phyloP scores from a whole-genome alignment of 306 rosid genomes.

The Quercus berberidifolia region DNA sequence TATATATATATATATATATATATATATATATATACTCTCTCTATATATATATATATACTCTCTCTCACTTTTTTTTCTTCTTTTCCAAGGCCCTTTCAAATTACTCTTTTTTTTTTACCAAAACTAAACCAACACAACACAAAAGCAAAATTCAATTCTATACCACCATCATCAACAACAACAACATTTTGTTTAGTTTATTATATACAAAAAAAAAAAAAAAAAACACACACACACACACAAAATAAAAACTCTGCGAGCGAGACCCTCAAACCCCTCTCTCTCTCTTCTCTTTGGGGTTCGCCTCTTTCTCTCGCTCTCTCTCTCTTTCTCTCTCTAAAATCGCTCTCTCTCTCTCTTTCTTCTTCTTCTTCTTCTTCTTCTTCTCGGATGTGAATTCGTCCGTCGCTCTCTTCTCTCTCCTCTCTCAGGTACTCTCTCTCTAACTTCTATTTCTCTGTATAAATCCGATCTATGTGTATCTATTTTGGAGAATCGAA shows the following conservation, averaged over 20 bases:
- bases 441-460: neutral
- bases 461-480: conserved; percentile 21
- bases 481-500: neutral
- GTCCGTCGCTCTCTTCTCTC: conserved; percentile 32
- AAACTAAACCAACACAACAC: no score
- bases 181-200: neutral
- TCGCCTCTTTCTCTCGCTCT: conserved; percentile 22
- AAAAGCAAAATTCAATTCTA: no score
- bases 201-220: conserved; percentile 1
- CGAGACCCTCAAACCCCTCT: conserved; percentile 36
- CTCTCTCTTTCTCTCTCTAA: conserved; percentile 7
- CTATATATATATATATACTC: neutral
- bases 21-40: neutral
- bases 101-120: neutral
- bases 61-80: conserved; percentile 3
- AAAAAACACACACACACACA: neutral
- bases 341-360: conserved; percentile 8
- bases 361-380: neutral
- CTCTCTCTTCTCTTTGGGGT: conserved; percentile 38
- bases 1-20: no score
- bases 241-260: no score
- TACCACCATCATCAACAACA: neutral
- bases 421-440: conserved; percentile 55
- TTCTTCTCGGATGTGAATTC: conserved; percentile 57
- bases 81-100: conserved; percentile 15